A percentile compares a stretch with the other conserved stretches of the same genome.
Evolutionary conservation across 495 filamentous ascomycete species (phyloP).

Genomic region (Hypoxylon intermedium): DNA sequence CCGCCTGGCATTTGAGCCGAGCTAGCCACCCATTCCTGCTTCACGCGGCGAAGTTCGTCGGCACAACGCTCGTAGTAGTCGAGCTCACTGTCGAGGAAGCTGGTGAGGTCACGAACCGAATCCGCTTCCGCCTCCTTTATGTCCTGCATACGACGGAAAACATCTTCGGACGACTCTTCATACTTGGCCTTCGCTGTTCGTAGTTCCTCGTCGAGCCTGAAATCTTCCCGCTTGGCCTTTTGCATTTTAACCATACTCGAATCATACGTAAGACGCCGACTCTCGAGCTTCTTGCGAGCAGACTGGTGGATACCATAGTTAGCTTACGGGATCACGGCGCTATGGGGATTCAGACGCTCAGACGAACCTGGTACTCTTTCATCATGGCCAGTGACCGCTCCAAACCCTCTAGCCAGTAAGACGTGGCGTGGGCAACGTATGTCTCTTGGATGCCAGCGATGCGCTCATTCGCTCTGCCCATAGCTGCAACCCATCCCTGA

Average conservation of each 20-base stretch:
- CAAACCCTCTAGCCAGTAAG: conserved; percentile 88
- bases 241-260: conserved; percentile 90
- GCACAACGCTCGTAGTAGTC: conserved; percentile 89
- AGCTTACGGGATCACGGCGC: conserved; percentile 3
- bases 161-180: conserved; percentile 94
- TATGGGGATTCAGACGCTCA: background rate
- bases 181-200: conserved; percentile 93
- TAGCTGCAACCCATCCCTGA: conserved; percentile 52
- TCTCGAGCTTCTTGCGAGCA: conserved; percentile 94
- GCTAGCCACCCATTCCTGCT: conserved; percentile 53
- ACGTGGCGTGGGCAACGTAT: conserved; percentile 81
- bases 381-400: conserved; percentile 91
- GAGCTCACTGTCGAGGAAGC: conserved; percentile 89
- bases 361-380: conserved; percentile 88
- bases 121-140: conserved; percentile 92
- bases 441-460: conserved; percentile 86
- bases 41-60: conserved; percentile 66
- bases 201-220: conserved; percentile 90
- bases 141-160: conserved; percentile 91
- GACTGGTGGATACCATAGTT: conserved; percentile 53
- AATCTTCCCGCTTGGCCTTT: conserved; percentile 92
- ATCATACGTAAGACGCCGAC: conserved; percentile 88
- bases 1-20: conserved; percentile 39
- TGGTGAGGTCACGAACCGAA: conserved; percentile 77
- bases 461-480: conserved; percentile 87